Evolutionary conservation across 2,329 filamentous ascomycete species (phyloP).

Genomic region (Colletotrichum tropicicola): DNA sequence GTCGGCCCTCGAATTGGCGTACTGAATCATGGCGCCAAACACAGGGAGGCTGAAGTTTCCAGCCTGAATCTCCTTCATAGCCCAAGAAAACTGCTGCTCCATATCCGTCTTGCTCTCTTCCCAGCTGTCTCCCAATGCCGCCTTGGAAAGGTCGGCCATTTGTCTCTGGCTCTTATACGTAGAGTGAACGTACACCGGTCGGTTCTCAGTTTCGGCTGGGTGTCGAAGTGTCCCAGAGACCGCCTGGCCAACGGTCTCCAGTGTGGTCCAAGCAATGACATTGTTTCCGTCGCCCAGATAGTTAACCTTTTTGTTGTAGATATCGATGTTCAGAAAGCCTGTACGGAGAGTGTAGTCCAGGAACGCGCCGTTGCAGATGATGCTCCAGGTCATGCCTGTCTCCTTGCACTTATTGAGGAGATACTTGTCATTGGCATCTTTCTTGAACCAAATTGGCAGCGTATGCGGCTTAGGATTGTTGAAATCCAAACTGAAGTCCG

Average conservation of each 20-base stretch:
- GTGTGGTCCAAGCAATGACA: slow-evolving; percentile 33
- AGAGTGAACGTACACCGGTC: slow-evolving; percentile 33
- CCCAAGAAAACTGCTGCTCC: slow-evolving; percentile 22
- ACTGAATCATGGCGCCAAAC: slow-evolving; percentile 30
- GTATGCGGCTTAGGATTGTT: slow-evolving; percentile 26
- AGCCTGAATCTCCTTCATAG: slow-evolving; percentile 28
- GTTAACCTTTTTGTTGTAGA: slow-evolving; percentile 32
- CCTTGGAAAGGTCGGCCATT: slow-evolving; percentile 32
- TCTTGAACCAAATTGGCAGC: slow-evolving; percentile 33
- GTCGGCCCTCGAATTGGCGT: slow-evolving; percentile 29
- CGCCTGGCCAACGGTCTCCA: slow-evolving; percentile 35
- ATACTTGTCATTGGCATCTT: slow-evolving; percentile 23
- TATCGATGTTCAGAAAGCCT: slow-evolving; percentile 34
- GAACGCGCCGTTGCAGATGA: slow-evolving; percentile 39
- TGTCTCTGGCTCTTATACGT: slow-evolving; percentile 33
- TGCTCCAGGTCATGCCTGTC: slow-evolving; percentile 36
- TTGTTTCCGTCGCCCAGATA: slow-evolving; percentile 37
- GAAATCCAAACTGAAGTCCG: slow-evolving; percentile 59
- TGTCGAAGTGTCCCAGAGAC: slow-evolving; percentile 36
- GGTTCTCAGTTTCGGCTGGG: slow-evolving; percentile 38
- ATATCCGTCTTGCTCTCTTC: slow-evolving; percentile 25
- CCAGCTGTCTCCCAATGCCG: slow-evolving; percentile 31
- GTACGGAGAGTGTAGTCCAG: slow-evolving; percentile 37
- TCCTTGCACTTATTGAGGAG: slow-evolving; percentile 7
- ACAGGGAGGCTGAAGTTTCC: slow-evolving; percentile 29